phyloP scores from a whole-genome alignment of 306 rosid genomes.

The Aeschynomene evenia region DNA sequence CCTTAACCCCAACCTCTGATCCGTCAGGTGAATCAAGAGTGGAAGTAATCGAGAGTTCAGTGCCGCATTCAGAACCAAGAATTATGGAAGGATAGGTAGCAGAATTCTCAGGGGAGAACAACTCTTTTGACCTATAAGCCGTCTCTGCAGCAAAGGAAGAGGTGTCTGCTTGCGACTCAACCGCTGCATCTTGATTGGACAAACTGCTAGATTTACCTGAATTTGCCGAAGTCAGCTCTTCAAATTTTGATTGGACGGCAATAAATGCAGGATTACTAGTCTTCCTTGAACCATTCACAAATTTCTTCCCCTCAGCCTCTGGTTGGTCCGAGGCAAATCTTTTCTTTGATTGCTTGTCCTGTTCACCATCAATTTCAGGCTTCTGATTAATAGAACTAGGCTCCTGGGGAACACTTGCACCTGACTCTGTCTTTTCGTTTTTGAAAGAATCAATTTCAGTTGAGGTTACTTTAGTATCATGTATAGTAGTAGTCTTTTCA shows the following conservation, averaged over 20 bases:
- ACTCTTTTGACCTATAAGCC: constrained; percentile 51
- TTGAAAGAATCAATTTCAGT: constrained; percentile 37
- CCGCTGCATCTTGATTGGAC: constrained; percentile 48
- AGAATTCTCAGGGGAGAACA: constrained; percentile 42
- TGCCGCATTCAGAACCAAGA: constrained; percentile 79
- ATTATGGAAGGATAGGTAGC: constrained; percentile 45
- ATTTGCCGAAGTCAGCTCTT: constrained; percentile 55
- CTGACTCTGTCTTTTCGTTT: constrained; percentile 32
- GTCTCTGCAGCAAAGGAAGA: constrained; percentile 35
- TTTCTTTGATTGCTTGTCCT: constrained; percentile 50
- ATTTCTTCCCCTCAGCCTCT: constrained; percentile 71
- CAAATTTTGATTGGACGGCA: constrained; percentile 75
- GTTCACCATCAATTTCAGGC: constrained; percentile 52
- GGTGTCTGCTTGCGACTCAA: constrained; percentile 48
- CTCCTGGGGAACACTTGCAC: constrained; percentile 38
- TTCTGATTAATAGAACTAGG: constrained; percentile 39
- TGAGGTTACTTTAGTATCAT: constrained; percentile 44
- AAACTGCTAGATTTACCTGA: constrained; percentile 40
- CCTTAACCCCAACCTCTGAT: constrained; percentile 58
- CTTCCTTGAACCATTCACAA: constrained; percentile 58
- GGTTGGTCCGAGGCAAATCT: constrained; percentile 60
- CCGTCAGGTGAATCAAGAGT: constrained; percentile 85
- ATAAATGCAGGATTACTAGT: constrained; percentile 65
- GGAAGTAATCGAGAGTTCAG: constrained; percentile 81
- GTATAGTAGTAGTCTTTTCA: constrained; percentile 33